Percentiles rank a stretch among this genome's conserved stretches.
Conservation (phyloP, 75 land plant genomes). For the Pinus albicaulis region DNA sequence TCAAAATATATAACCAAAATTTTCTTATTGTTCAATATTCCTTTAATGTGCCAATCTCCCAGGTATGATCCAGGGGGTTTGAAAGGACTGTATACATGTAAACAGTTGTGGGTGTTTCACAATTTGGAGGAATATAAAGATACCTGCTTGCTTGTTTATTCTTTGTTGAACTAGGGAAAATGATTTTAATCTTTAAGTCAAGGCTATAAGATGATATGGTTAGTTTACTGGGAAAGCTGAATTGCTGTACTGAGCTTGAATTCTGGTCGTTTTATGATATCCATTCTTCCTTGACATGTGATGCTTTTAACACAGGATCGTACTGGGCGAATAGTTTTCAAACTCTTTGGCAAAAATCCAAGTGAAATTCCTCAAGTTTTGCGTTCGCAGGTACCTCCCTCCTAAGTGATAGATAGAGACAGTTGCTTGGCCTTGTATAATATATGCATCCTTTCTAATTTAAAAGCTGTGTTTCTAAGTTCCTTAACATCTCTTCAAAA, state of each 20-base stretch:
- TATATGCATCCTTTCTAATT: constrained; percentile 7
- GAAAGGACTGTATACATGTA: too few species aligned
- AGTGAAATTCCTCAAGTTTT: constrained; percentile 35
- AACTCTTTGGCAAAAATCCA: constrained; percentile 48
- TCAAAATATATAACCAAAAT: not conserved
- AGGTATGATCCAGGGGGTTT: not conserved
- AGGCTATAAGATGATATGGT: not conserved
- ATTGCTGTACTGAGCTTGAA: not conserved
- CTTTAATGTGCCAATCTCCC: not conserved
- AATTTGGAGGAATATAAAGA: not conserved
- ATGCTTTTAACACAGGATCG: constrained; percentile 24
- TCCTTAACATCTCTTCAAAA: not conserved
- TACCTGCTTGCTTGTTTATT: not conserved
- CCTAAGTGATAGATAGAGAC: not conserved
- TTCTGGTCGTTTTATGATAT: not conserved
- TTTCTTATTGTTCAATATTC: not conserved
- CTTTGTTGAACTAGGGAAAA: not conserved
- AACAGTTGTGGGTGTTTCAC: too few species aligned
- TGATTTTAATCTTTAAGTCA: not conserved
- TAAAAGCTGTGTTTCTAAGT: not conserved
- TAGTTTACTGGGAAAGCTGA: not conserved
- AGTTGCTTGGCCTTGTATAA: not conserved
- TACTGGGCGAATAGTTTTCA: constrained; percentile 39
- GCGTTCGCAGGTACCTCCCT: constrained; percentile 28
- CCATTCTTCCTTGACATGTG: not conserved